Evolutionary conservation across 768 basidiomycete species (phyloP), one percentile per base, ranked within the genome.

Genomic region (Termitomyces sp.): DNA sequence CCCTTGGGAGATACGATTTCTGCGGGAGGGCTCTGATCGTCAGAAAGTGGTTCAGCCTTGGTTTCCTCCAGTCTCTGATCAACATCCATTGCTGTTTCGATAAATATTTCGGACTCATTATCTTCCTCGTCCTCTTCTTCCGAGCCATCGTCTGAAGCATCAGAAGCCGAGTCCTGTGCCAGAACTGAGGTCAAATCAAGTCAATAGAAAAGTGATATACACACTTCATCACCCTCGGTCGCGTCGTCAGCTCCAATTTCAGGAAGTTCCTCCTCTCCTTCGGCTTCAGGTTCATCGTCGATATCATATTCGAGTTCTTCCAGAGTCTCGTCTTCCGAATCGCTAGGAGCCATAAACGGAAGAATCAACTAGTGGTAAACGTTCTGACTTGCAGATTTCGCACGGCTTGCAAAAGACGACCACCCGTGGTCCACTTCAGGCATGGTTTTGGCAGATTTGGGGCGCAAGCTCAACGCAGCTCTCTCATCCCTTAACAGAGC

Each of bases 381-480:
- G 48, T 36, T 37, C 6, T 7, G n/a, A 37, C 30, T 6, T 37
- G 34, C 36, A 37, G 39, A 58, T 58, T 64, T 68, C 65, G 47
- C 67, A 68, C 67, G 65, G 55, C 59, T 55, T 58, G 51, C 54
- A 42, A 52, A 11, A 33, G 30, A 58, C 55, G 60, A 45, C 47
- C 62, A 66, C 66, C 69, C 22, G 22, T 37, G 33, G n/a, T 33
- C 36, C 51, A 31, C 22, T 41, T 59, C 65, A 70, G 76, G 63
- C 67, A 97, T 98, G 97, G 97, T 99, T 70, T 81, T 99, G 67
- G 90, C 92, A 64, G 97, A 98, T 79, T 80, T 99, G 58, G 97
- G 96, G 61, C 84, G 91, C 62, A 90, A 87, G 68, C 89, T 99
- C 73, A 97, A 97, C 74, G 87, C 90, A 59, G 96, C 97, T 52